Base-by-base conservation (phyloP, 139 green algal species). In the Tetraselmis chui region DNA sequence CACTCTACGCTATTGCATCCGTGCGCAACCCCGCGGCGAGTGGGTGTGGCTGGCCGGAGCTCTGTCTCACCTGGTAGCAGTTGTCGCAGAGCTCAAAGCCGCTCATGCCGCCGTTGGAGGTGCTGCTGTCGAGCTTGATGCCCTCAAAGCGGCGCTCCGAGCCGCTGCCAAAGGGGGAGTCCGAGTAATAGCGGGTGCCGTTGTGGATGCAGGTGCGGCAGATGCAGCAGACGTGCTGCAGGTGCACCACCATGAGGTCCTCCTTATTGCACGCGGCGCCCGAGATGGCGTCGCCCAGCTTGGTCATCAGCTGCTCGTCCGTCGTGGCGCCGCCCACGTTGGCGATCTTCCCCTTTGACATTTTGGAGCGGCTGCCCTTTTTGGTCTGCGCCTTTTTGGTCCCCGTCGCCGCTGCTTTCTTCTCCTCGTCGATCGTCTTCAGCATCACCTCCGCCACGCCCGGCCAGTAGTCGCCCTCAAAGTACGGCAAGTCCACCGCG, bases 391-490 rank as follows among this genome's bases (percentile, higher is more conserved):
- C 31, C 30, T 85, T 67, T 18, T 67, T 87, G 76, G 27, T 31
- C 67, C 86, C 85, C 84, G 84, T 59, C 76, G 32, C 59, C 29
- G 25, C 28, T 30, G 23, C 75, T 45, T 83, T 91, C 58, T 84
- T 90, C 76, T 89, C 83, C 75, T 82, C 79, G 29, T 31, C 77
- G 11, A 94, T 91, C 28, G 78, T 83, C 0, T 79, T 81, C 84
- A 95, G 89, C 88, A 93, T 86, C 83, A 93, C 94, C 84, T 97
- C 94, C 32, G 89, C 91, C 83, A 94, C 92, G 74, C 96, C 96
- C 1, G 96, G 96, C 94, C 95, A 99, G 92, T 98, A 99, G 91
- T 99, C 97, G 24, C 97, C 96, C 83, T 99, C 96, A 78, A 99
- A 95, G 91, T 99, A 99, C 30, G 96, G 96, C 27, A 99, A 87